Percentiles rank a stretch among this genome's conserved stretches.
These are phyloP conservation scores for Aschersonia sp. DNA, from an alignment of 2,329 filamentous ascomycete genomes.

Conservation along the genomic window DNA sequence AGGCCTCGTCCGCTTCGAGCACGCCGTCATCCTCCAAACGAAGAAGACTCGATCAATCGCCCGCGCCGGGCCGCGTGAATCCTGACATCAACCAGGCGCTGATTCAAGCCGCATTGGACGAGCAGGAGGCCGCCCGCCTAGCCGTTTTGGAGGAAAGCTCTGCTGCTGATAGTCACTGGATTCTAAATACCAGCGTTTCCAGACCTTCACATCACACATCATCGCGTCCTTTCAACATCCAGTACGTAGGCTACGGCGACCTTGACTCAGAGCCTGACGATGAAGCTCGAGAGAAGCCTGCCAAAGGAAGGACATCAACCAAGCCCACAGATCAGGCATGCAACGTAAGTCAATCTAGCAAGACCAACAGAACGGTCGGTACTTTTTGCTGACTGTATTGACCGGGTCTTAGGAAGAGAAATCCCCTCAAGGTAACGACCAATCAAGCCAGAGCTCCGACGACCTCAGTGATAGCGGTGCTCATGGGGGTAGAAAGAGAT, in stretches of 20 bases:
- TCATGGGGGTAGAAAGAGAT: constrained; percentile 13
- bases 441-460: constrained; percentile 8
- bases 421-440: constrained; percentile 11
- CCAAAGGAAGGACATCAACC: constrained; percentile 21
- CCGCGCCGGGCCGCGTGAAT: constrained; percentile 21
- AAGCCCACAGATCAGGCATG: constrained; percentile 13
- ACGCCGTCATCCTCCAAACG: constrained; percentile 43
- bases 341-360: constrained; percentile 10
- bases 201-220: constrained; percentile 12
- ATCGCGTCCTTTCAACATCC: constrained; percentile 32
- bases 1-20: constrained; percentile 30
- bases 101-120: constrained; percentile 47
- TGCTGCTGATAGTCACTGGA: constrained; percentile 62
- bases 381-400: background rate
- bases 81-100: constrained; percentile 39
- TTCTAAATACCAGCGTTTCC: constrained; percentile 37
- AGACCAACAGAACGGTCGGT: background rate
- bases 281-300: constrained; percentile 18
- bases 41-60: constrained; percentile 32
- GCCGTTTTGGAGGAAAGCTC: constrained; percentile 47
- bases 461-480: constrained; percentile 9
- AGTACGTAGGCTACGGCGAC: constrained; percentile 41
- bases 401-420: constrained; percentile 3
- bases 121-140: constrained; percentile 52
- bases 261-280: constrained; percentile 28